Evolutionary conservation across 2,329 filamentous ascomycete genomes (phyloP), one percentile per base, ranked within the genome.

Genomic region (Intubia oerlemansii): DNA sequence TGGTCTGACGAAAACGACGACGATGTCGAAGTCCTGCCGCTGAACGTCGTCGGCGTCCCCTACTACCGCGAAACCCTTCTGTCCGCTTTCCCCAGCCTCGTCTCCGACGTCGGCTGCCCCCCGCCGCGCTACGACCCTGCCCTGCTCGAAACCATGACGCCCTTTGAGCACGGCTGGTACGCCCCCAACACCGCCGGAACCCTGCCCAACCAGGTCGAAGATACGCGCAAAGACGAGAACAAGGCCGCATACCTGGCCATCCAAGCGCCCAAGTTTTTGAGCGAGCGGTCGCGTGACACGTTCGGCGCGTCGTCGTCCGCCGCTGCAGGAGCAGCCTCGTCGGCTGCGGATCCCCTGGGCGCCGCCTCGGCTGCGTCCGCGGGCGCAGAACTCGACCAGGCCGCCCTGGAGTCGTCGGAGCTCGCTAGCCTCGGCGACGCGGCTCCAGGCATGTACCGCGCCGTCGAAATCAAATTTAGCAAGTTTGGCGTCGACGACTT

Each of bases 401-500:
- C 75, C 33, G 59, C 68, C 1, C 49, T 85, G 34, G 65, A 67
- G n/a, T 68, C 73, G 21, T 56, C 67, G 31, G 71, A 76, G 31
- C 56, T 85, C 4, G 73, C 78, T 36, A 74, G 75, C 37, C 66
- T 75, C 32, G 77, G 80, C 37, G 68, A 76, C 23, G 82, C 92
- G 32, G 76, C 88, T 5, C 77, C 85, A 14, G 66, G 78, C 7
- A 80, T 88, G 56, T 98, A 98, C 48, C 73, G 78, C 38, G 84
- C 82, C 42, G 78, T 93, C 9, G 85, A 95, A 48, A 98, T 98
- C 53, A 93, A 93, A 47, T 98, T 95, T 56, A 93, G 85, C 59
- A 90, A 82, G 46, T 98, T 93, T 49, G 88, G 88, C 13, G 82
- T 98, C n/a, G 85, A 95, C 43, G 90, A 98, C 49, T 98, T 98